A percentile compares a stretch with the other conserved stretches of the same genome.
phyloP scores from a whole-genome alignment of 106 monocot genomes.

The Apostasia shenzhenica region DNA sequence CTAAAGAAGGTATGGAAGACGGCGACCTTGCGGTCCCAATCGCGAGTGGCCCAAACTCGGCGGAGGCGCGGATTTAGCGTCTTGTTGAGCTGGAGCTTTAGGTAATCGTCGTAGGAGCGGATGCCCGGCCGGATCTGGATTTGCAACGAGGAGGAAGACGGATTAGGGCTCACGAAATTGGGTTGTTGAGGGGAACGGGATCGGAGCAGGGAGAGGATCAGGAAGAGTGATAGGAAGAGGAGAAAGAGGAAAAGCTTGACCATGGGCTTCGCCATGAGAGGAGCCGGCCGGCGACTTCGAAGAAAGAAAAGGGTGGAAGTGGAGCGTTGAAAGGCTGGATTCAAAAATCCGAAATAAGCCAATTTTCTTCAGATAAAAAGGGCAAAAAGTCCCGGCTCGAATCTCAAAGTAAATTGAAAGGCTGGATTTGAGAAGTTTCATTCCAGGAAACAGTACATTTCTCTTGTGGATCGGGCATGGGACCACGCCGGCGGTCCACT shows the following conservation, averaged over 20 bases:
- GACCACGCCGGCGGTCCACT: no score
- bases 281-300: not conserved
- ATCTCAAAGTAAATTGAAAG: no score
- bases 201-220: constrained; percentile 6
- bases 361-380: no score
- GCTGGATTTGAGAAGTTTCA: no score
- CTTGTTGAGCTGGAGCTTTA: constrained; percentile 78
- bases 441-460: no score
- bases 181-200: not conserved
- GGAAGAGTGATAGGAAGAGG: constrained; percentile 19
- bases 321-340: not conserved
- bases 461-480: no score
- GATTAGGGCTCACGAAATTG: not conserved
- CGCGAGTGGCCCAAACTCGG: constrained; percentile 76
- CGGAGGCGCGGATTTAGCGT: constrained; percentile 82
- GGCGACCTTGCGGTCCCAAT: constrained; percentile 83
- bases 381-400: no score
- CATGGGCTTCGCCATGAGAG: constrained; percentile 7
- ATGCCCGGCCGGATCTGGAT: constrained; percentile 60
- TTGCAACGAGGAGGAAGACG: constrained; percentile 1
- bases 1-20: constrained; percentile 73
- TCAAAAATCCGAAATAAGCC: no score
- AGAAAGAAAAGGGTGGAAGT: not conserved
- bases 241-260: constrained; percentile 31
- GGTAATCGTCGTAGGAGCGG: constrained; percentile 67